Evolutionary conservation across 495 filamentous ascomycete genomes (phyloP), one percentile per base, ranked within the genome.

Genomic region (Hamigera avellanea): DNA sequence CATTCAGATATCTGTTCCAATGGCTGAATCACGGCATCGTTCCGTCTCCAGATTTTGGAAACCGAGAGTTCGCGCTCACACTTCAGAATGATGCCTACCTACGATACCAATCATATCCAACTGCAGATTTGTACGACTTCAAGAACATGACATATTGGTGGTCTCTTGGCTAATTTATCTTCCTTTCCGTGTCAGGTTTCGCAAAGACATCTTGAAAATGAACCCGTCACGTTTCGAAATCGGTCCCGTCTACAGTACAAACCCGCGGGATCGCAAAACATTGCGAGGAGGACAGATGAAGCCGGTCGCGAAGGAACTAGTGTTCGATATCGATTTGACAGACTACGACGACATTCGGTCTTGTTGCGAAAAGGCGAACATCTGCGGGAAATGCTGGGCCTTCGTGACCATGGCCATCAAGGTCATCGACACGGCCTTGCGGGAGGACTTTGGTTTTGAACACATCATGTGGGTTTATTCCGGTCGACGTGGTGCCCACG

Each of bases 401-500:
- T 98, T 95, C 60, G 87, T 93, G 33, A 94, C 83, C 19, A 95
- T 96, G 83, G 85, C 91, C 12, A 86, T 98, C 49, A 93, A 93
- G 52, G 84, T 95, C 14, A 66, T 98, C 16, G 87, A 95, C 54
- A 70, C 73, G 3, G 84, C 85, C 2, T 55, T 98, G 35, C 70
- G 83, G 40, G 87, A 96, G 2, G 91, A 98, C 57, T 93, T 96
- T 53, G 91, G 87, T 15, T 98, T 95, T 54, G 73, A 84, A 49
- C 89, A 98, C 54, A 87, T 98, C 44, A 69, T 98, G 48, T 98
- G 91, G 91, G 88, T 98, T 1, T 98, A 95, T 58, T 96, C 91
- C 0, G 91, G 91, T 23, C 81, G 91, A 52, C 75, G 91, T 75
- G 91, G 91, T 57, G 86, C 80, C 12, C 91, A 98, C 77, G 91